Evolutionary conservation across 306 rosid genomes (phyloP), one percentile per base, ranked within the genome.

Genomic region (Glycine tomentella): DNA sequence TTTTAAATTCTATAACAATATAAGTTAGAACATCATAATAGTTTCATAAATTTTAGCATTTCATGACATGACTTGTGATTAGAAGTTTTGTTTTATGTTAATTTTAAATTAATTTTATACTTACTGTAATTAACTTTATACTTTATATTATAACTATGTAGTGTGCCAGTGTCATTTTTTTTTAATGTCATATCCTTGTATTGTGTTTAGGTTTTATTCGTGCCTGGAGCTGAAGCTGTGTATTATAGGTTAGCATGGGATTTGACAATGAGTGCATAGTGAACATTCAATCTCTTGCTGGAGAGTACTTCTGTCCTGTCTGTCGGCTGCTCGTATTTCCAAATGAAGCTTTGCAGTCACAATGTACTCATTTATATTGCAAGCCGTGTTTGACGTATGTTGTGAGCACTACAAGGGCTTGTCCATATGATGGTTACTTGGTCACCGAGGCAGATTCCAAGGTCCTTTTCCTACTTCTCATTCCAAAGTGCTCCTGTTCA

Each of bases 371-470:
- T 80, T 83, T 96, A 38, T 96, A 96, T 86, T 96, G 99, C 84
- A 96, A 96, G 80, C 97, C 98, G 7, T 96, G 99, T 80, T 87
- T 96, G 85, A 85, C 97, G 0, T 96, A 96, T 1, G 75, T 88
- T 3, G 97, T 90, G 75, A 84, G 90, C 90, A 90, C 98, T 63
- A 93, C 97, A 9, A 87, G 83, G 81, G 98, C 97, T 71, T 96
- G 99, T 84, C 99, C 99, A 5, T 96, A 96, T 58, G 99, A 96
- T 49, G 99, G 99, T 68, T 96, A 96, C 89, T 84, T 96, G 79
- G 98, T 96, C 8, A 96, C 99, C 0, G 93, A 90, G 80, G 97
- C 97, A 0, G 98, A 96, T 87, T 86, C 98, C 61, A 96, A 96
- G 99, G 99, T 95, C 82, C 3, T 77, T 82, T 56, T 82, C 16